Evolutionary conservation across 2,329 filamentous ascomycete genomes (phyloP), one percentile per base, ranked within the genome.

Genomic region (Berkeleyomyces rouxiae): DNA sequence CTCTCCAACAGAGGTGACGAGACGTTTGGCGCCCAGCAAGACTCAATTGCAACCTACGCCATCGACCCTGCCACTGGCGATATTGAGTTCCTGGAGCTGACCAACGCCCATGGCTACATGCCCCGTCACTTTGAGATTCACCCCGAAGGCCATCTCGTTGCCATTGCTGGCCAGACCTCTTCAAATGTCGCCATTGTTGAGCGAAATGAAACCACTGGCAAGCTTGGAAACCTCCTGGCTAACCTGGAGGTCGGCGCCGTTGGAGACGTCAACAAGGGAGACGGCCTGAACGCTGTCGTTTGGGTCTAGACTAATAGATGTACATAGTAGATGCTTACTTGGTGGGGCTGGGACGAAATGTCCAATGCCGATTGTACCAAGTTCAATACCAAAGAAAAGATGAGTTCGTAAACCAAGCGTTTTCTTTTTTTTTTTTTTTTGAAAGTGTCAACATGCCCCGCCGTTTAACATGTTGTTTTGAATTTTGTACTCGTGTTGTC

Each of bases 61-160:
- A 76, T 83, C 62, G 70, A 76, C 61, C 43, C 70, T 0, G 66
- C 70, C 0, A 72, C 78, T 16, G 82, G 82, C 10, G 75, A 70
- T 0, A 70, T 86, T 11, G 69, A 67, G 0, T 82, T 82, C 67
- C 69, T 79, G 0, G 77, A 82, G 64, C 72, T 82, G 1, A 78
- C 77, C 1, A 80, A 81, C 33, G 77, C 82, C 1, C 79, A 81
- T 65, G 80, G 84, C 0, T 77, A 73, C 63, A 83, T 79, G 67
- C 85, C 85, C 0, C 75, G 85, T 1, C 84, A 83, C 1, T 84
- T 87, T 69, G 75, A 76, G 31, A 73, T 86, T 61, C 86, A 85
- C 68, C 75, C 75, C 46, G 77, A 77, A 0, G 84, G 84, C 0
- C 75, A 78, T 53, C 67, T 84, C 65, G 76, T 87, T 1, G 84